phyloP scores from a whole-genome alignment of 495 filamentous ascomycete species.

The Articulospora tetracladia region DNA sequence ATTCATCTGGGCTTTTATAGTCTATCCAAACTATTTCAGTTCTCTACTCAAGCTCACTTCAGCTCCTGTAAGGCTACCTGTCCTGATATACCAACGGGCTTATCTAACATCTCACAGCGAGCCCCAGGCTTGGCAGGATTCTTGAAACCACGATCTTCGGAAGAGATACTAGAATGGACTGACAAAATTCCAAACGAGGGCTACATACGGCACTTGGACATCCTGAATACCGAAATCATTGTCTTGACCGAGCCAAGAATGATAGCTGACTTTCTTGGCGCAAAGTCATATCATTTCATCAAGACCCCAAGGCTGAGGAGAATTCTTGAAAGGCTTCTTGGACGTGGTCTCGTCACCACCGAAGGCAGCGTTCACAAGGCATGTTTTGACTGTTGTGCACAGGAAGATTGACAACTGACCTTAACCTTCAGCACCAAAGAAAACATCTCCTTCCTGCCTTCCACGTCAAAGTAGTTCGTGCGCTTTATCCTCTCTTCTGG shows the following conservation, averaged over 20 bases:
- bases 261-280: constrained; percentile 24
- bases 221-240: constrained; percentile 26
- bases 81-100: neutral
- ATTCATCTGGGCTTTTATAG: neutral
- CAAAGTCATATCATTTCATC: constrained; percentile 25
- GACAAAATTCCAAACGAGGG: constrained; percentile 30
- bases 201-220: constrained; percentile 25
- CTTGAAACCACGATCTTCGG: neutral
- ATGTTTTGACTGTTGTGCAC: neutral
- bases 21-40: constrained; percentile 12
- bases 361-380: constrained; percentile 23
- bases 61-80: constrained; percentile 3
- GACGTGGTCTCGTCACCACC: constrained; percentile 24
- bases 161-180: constrained; percentile 19
- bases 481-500: constrained; percentile 47
- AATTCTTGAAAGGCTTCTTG: constrained; percentile 20
- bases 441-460: constrained; percentile 44
- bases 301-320: constrained; percentile 22
- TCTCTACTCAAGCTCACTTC: neutral
- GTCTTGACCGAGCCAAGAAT: constrained; percentile 24
- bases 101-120: neutral
- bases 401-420: neutral
- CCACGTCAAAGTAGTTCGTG: constrained; percentile 39
- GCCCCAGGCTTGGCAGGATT: neutral
- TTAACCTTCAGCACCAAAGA: constrained; percentile 32